Conservation (phyloP, 768 basidiomycete species). For the Paxillus rubicundulus region DNA sequence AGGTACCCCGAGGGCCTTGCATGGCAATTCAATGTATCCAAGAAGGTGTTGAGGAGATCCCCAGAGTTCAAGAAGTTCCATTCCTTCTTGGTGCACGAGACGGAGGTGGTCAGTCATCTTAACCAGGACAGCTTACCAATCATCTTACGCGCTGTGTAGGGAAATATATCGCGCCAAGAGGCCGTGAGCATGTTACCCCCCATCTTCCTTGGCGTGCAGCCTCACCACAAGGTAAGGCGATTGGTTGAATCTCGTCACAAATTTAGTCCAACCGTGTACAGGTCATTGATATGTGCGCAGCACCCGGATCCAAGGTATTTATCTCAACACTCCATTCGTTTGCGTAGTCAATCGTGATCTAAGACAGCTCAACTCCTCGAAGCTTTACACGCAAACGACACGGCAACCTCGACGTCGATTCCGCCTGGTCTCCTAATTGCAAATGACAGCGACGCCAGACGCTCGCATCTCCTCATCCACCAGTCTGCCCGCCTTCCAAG, state of each 20-base stretch:
- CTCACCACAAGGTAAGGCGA: slow-evolving; percentile 71
- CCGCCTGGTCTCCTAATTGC: slow-evolving; percentile 89
- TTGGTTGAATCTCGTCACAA: not conserved
- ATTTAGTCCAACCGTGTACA: slow-evolving; percentile 26
- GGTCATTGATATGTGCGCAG: slow-evolving; percentile 98
- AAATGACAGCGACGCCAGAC: slow-evolving; percentile 92
- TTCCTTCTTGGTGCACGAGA: slow-evolving; percentile 94
- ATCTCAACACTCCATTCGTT: not conserved
- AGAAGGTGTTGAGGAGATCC: slow-evolving; percentile 81
- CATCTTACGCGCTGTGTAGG: slow-evolving; percentile 44
- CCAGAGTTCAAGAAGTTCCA: slow-evolving; percentile 94
- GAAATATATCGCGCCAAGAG: slow-evolving; percentile 94
- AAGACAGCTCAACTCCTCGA: slow-evolving; percentile 96
- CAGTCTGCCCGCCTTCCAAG: slow-evolving; percentile 93
- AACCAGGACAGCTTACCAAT: not conserved
- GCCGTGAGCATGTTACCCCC: slow-evolving; percentile 99
- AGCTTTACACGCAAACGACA: slow-evolving; percentile 82
- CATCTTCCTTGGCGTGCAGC: slow-evolving; percentile 88
- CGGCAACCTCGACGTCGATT: slow-evolving; percentile 56
- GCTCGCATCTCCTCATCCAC: slow-evolving; percentile 95
- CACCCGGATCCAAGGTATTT: slow-evolving; percentile 89
- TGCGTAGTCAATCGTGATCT: not conserved
- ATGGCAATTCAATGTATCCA: slow-evolving; percentile 94
- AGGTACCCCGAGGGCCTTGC: slow-evolving; percentile 96
- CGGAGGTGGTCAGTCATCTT: slow-evolving; percentile 77